Conservation (phyloP, 2,329 filamentous ascomycete genomes). For the Diaporthe amygdali region DNA sequence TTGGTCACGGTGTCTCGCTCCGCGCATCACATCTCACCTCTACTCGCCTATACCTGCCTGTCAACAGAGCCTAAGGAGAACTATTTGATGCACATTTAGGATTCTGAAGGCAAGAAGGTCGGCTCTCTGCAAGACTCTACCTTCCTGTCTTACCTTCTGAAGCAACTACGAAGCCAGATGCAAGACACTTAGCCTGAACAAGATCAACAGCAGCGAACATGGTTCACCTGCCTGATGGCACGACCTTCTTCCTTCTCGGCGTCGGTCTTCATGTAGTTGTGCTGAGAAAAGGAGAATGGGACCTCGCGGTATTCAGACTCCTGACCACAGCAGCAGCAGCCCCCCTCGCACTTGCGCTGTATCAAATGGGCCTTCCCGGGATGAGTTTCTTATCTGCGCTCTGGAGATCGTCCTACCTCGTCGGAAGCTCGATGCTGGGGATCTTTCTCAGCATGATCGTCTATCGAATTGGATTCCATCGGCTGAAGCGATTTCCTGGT, state of each 20-base stretch:
- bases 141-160: background rate
- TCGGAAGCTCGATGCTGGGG: background rate
- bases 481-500: constrained; percentile 15
- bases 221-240: background rate
- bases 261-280: constrained; percentile 4
- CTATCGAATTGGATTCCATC: constrained; percentile 21
- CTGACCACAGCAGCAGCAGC: background rate
- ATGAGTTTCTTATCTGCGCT: background rate
- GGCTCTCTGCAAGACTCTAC: too few species aligned
- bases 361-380: background rate
- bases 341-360: constrained; percentile 8
- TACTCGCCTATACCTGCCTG: background rate
- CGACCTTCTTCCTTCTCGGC: background rate
- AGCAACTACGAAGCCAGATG: background rate
- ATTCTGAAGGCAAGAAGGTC: background rate
- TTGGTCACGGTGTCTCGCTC: background rate
- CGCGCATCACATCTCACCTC: background rate
- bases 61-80: background rate
- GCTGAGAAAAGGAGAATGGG: constrained; percentile 20
- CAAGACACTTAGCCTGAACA: background rate
- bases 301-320: background rate
- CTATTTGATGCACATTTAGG: background rate
- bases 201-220: background rate
- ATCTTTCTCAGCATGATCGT: constrained; percentile 18
- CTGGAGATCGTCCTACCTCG: background rate